These are phyloP conservation scores for Balansia obtecta DNA, from an alignment of 2,329 filamentous ascomycete genomes.

Conservation along the genomic window DNA sequence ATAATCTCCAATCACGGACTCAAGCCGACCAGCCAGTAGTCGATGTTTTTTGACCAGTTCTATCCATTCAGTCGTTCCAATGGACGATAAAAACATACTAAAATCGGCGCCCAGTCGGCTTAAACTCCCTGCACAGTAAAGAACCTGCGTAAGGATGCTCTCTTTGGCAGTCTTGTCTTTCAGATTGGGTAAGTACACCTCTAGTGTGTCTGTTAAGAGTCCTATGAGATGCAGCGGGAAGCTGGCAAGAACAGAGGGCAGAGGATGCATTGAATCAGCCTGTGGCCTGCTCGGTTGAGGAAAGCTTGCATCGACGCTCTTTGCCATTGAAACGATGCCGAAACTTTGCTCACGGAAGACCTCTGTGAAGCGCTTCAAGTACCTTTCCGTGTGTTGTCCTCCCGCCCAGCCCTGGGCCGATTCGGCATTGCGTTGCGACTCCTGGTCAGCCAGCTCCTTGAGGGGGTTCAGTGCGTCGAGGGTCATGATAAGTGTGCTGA, in stretches of 20 bases:
- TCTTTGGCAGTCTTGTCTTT: slow-evolving; percentile 70
- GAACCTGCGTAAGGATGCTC: slow-evolving; percentile 78
- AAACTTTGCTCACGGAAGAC: slow-evolving; percentile 98
- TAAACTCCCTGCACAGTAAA: slow-evolving; percentile 87
- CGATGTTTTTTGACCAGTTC: slow-evolving; percentile 82
- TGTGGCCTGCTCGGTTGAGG: slow-evolving; percentile 8
- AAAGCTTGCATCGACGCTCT: slow-evolving; percentile 53
- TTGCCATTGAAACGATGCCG: slow-evolving; percentile 87
- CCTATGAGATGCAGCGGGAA: slow-evolving; percentile 77
- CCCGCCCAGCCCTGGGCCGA: slow-evolving; percentile 41
- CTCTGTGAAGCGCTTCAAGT: slow-evolving; percentile 89
- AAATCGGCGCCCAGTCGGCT: slow-evolving; percentile 89
- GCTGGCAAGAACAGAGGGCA: slow-evolving; percentile 67
- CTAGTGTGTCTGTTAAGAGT: slow-evolving; percentile 66
- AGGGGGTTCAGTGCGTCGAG: slow-evolving; percentile 76
- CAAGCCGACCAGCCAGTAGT: slow-evolving; percentile 66
- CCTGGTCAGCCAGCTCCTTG: slow-evolving; percentile 80
- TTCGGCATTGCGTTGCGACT: slow-evolving; percentile 40
- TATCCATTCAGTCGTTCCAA: slow-evolving; percentile 61
- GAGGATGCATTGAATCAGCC: slow-evolving; percentile 33
- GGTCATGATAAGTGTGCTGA: slow-evolving; percentile 67
- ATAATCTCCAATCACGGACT: slow-evolving; percentile 51
- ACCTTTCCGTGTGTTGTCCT: slow-evolving; percentile 88
- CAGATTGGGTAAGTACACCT: slow-evolving; percentile 67
- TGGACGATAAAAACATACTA: slow-evolving; percentile 63